These are phyloP conservation scores for Schoenoplectus tabernaemontani DNA, from an alignment of 202 grass and related monocot genomes.

Conservation along the genomic window DNA sequence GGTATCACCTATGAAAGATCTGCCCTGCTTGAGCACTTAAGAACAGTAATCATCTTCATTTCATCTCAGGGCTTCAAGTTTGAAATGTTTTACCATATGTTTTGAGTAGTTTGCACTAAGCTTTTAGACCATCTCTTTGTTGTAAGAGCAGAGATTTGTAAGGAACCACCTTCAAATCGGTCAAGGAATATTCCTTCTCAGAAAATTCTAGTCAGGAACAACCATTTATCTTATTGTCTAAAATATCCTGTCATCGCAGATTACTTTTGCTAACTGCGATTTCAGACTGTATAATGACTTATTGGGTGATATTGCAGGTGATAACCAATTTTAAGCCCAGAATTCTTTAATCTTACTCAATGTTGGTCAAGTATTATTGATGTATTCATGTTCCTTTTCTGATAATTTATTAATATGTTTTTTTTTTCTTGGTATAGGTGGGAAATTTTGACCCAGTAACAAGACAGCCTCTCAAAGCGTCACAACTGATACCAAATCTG, in stretches of 20 bases:
- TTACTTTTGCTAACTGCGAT: neutral
- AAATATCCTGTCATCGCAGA: neutral
- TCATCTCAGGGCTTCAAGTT: neutral
- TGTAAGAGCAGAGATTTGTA: neutral
- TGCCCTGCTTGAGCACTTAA: conserved; percentile 59
- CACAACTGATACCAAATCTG: conserved; percentile 66
- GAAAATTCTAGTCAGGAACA: neutral
- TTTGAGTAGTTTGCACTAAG: neutral
- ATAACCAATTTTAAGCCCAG: neutral
- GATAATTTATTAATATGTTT: neutral
- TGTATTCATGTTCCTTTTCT: neutral
- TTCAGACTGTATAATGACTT: neutral
- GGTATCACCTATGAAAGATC: conserved; percentile 80
- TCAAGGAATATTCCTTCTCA: no score
- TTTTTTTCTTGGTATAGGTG: conserved; percentile 36
- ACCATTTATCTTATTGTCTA: neutral
- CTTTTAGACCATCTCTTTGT: neutral
- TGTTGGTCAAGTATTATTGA: neutral
- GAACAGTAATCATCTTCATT: conserved; percentile 26
- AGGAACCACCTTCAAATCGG: neutral
- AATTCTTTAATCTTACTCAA: neutral
- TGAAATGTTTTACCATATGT: neutral
- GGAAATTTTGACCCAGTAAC: conserved; percentile 68
- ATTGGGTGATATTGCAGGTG: neutral
- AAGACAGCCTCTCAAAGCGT: conserved; percentile 46